Conservation (phyloP, 2,329 filamentous ascomycete species). For the Sodiomyces alkalinus region DNA sequence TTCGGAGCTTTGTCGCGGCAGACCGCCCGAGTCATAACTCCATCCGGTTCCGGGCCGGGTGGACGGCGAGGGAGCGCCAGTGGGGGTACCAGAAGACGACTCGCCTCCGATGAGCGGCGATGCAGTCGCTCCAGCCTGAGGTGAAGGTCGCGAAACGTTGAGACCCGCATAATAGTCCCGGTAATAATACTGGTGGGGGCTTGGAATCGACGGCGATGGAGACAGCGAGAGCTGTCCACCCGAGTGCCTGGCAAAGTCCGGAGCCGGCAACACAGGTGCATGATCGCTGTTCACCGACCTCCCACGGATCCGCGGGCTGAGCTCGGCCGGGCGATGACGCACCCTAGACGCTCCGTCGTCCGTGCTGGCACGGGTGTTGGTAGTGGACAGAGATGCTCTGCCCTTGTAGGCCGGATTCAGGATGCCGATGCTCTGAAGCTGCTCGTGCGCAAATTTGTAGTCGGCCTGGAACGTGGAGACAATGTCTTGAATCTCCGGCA, state of each 20-base stretch:
- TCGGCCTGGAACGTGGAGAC: constrained; percentile 65
- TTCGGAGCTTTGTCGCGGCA: constrained; percentile 37
- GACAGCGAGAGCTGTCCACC: constrained; percentile 53
- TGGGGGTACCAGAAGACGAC: constrained; percentile 29
- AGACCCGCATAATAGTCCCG: constrained; percentile 34
- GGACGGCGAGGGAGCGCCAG: constrained; percentile 12
- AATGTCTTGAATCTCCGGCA: constrained; percentile 57
- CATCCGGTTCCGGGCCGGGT: constrained; percentile 43
- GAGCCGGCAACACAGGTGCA: constrained; percentile 46
- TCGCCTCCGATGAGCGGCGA: too few relatives aligned
- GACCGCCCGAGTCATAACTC: constrained; percentile 38
- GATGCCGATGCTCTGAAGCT: constrained; percentile 56
- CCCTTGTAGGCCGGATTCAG: constrained; percentile 58
- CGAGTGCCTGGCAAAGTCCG: constrained; percentile 49
- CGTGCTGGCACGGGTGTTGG: constrained; percentile 42
- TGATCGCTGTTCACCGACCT: constrained; percentile 47
- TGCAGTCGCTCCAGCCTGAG: too few relatives aligned
- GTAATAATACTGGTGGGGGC: constrained; percentile 40
- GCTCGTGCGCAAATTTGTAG: constrained; percentile 60
- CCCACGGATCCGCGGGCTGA: constrained; percentile 36
- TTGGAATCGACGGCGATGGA: constrained; percentile 31
- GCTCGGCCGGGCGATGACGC: constrained; percentile 31
- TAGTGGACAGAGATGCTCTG: constrained; percentile 42
- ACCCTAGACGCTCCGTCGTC: constrained; percentile 34
- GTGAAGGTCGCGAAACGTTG: constrained; percentile 25